phyloP scores from a whole-genome alignment of 1,139 yeast species.

The Protomyces gravidus region DNA sequence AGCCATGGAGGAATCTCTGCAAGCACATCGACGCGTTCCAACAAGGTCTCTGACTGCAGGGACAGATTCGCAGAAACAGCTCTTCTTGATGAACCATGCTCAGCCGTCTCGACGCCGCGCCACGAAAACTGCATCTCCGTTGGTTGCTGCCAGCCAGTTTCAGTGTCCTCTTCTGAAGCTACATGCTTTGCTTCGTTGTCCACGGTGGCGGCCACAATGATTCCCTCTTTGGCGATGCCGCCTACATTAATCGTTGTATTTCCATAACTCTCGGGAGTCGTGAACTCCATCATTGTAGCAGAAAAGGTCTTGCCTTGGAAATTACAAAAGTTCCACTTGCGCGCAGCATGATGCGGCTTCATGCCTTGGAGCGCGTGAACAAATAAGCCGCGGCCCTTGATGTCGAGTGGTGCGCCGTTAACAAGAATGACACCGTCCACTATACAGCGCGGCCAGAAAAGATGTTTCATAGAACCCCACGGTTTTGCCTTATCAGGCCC shows the following conservation, averaged over 20 bases:
- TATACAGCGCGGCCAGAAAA: slow-evolving; percentile 88
- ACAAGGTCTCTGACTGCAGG: slow-evolving; percentile 48
- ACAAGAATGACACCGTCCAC: slow-evolving; percentile 59
- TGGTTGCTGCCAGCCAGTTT: slow-evolving; percentile 92
- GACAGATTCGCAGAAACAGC: slow-evolving; percentile 41
- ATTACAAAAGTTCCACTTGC: slow-evolving; percentile 89
- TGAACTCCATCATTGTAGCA: slow-evolving; percentile 89
- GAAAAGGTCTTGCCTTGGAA: slow-evolving; percentile 73
- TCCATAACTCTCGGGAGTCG: slow-evolving; percentile 87
- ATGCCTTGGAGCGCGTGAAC: slow-evolving; percentile 98
- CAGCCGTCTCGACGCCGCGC: slow-evolving; percentile 47
- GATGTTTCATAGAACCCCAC: slow-evolving; percentile 96
- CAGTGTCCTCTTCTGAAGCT: slow-evolving; percentile 57
- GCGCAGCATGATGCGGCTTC: slow-evolving; percentile 99
- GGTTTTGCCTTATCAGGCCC: slow-evolving; percentile 74
- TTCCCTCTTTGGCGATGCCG: slow-evolving; percentile 60
- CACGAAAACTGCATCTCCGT: slow-evolving; percentile 57
- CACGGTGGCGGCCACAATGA: slow-evolving; percentile 61
- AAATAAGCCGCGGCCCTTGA: slow-evolving; percentile 66
- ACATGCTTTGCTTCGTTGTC: slow-evolving; percentile 63
- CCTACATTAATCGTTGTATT: slow-evolving; percentile 76
- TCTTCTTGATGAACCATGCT: slow-evolving; percentile 9
- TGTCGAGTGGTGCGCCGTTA: slow-evolving; percentile 38
- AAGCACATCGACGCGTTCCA: slow-evolving; percentile 96
- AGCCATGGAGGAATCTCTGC: slow-evolving; percentile 93